These are phyloP conservation scores for Lyophyllum semitale DNA, from an alignment of 768 basidiomycete genomes.

Conservation along the genomic window DNA sequence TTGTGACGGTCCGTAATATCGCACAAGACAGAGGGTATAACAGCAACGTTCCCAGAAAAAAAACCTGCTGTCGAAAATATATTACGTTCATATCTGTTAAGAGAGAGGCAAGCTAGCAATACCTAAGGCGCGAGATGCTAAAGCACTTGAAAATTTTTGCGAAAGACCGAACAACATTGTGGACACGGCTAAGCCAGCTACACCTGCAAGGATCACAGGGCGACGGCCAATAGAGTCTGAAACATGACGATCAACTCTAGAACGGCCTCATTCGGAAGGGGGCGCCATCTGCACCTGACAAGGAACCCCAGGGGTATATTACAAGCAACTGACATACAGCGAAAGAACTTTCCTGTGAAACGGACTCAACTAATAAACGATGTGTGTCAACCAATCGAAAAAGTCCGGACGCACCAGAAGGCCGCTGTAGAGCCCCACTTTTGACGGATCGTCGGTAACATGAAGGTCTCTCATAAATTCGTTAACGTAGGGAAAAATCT, in stretches of 20 bases:
- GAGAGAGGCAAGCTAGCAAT: neutral
- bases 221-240: slow-evolving; percentile 60
- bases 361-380: neutral
- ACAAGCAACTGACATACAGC: slow-evolving; percentile 56
- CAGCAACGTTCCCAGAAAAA: slow-evolving; percentile 61
- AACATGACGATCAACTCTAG: neutral
- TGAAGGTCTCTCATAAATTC: slow-evolving; percentile 59
- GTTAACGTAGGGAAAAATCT: too few relatives aligned
- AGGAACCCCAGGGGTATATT: slow-evolving; percentile 63
- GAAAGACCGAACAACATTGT: slow-evolving; percentile 62
- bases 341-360: slow-evolving; percentile 57
- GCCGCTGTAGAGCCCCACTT: slow-evolving; percentile 68
- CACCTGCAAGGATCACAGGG: slow-evolving; percentile 59
- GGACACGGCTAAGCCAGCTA: slow-evolving; percentile 44
- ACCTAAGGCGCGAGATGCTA: slow-evolving; percentile 55
- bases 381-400: neutral
- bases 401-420: slow-evolving; percentile 45
- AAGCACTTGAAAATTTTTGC: slow-evolving; percentile 41
- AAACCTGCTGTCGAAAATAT: slow-evolving; percentile 49
- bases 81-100: neutral
- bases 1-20: slow-evolving; percentile 64
- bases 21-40: slow-evolving; percentile 59
- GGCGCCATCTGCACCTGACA: slow-evolving; percentile 43
- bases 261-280: neutral
- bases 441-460: slow-evolving; percentile 53